Evolutionary conservation across 2,329 filamentous ascomycete species (phyloP).

Genomic region (Cordyceps fumosorosea): DNA sequence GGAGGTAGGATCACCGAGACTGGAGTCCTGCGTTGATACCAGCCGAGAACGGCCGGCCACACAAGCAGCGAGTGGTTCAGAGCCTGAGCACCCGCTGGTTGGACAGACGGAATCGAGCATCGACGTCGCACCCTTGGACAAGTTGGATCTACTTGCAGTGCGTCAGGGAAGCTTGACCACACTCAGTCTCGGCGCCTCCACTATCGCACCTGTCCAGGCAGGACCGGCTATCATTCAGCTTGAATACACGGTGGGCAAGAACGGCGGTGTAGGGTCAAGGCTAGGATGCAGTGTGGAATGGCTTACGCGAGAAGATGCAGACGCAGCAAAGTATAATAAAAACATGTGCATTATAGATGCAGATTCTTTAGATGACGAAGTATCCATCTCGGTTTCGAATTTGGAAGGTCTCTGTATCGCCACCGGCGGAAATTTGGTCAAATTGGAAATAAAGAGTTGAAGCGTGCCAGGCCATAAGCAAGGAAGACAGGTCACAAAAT

Average conservation of each 20-base stretch:
- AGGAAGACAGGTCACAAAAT: not conserved
- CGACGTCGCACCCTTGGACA: not conserved
- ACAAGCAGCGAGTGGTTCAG: not conserved
- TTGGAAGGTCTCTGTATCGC: not conserved
- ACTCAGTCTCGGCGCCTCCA: not conserved
- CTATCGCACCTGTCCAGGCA: not conserved
- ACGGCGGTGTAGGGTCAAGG: not conserved
- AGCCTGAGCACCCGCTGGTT: not conserved
- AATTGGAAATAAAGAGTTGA: not conserved
- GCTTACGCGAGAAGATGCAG: not conserved
- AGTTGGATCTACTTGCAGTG: not conserved
- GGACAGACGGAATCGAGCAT: not conserved
- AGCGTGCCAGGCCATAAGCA: not conserved
- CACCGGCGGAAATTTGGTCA: not conserved
- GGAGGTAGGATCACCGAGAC: not conserved
- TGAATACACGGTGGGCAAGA: not conserved
- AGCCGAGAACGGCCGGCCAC: not conserved
- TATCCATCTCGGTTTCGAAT: not conserved
- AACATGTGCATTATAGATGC: not conserved
- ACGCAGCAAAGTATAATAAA: not conserved
- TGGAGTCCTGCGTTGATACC: not conserved
- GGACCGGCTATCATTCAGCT: not conserved
- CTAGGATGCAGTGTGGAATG: not conserved
- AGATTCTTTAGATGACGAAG: not conserved
- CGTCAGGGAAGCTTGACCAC: not conserved